Evolutionary conservation across 306 rosid species (phyloP).

Genomic region (Sicyos baderoa): DNA sequence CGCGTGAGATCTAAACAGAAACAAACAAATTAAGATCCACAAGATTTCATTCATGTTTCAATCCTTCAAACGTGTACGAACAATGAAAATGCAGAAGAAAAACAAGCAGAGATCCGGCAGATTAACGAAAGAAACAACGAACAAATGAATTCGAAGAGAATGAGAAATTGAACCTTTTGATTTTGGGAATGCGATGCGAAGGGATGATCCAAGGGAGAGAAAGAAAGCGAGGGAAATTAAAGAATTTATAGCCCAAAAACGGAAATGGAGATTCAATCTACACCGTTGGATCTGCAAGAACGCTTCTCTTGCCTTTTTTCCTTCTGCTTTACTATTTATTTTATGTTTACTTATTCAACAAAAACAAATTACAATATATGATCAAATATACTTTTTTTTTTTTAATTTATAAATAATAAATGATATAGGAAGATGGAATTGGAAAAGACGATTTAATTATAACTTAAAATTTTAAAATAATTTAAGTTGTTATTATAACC

Average conservation of each 20-base stretch:
- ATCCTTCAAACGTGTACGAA: background rate
- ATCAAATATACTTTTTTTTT: no score
- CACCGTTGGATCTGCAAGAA: conserved; percentile 43
- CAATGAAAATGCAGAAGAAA: background rate
- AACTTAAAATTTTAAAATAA: no score
- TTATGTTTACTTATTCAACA: background rate
- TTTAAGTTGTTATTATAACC: no score
- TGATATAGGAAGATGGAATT: no score
- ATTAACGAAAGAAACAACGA: background rate
- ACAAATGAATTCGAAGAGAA: background rate
- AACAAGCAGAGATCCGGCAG: background rate
- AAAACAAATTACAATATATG: no score
- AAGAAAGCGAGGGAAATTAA: background rate
- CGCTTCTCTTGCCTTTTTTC: conserved; percentile 28
- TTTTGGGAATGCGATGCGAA: conserved; percentile 4
- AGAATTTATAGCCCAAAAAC: background rate
- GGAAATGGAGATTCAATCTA: conserved; percentile 21
- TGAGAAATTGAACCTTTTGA: conserved; percentile 15
- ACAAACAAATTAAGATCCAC: no score
- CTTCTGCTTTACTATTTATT: conserved; percentile 8
- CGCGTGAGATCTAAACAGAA: background rate
- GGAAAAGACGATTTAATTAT: no score
- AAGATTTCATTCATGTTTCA: background rate
- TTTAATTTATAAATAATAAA: no score
- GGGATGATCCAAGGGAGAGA: background rate